Evolutionary conservation across 2,329 filamentous ascomycete species (phyloP).

Genomic region (Sclerotinia glacialis): DNA sequence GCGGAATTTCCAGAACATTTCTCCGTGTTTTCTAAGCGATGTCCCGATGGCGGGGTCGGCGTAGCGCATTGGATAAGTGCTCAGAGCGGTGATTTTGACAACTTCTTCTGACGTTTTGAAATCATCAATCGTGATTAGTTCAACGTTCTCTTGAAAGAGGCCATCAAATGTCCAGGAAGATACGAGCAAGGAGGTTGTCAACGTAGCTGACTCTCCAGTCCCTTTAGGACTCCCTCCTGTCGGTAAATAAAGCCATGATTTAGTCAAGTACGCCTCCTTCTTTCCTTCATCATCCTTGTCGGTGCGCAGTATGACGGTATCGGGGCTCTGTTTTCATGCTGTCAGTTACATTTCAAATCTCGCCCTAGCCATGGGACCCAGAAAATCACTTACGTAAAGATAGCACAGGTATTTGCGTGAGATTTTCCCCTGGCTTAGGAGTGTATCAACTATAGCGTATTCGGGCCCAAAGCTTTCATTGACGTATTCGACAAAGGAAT

Average conservation of each 20-base stretch:
- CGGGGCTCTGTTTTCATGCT: slow-evolving; percentile 11
- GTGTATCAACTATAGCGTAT: slow-evolving; percentile 18
- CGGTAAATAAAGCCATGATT: slow-evolving; percentile 16
- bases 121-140: slow-evolving; percentile 15
- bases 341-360: neutral
- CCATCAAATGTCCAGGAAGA: slow-evolving; percentile 22
- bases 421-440: slow-evolving; percentile 15
- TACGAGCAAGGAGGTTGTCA: slow-evolving; percentile 6
- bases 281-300: neutral
- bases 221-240: neutral
- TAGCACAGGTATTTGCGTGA: slow-evolving; percentile 16
- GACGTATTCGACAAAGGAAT: slow-evolving; percentile 21
- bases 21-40: slow-evolving; percentile 21
- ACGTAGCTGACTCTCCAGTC: neutral
- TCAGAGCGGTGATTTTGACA: slow-evolving; percentile 16
- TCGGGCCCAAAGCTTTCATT: slow-evolving; percentile 21
- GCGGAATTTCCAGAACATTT: slow-evolving; percentile 23
- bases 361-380: neutral
- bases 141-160: slow-evolving; percentile 8
- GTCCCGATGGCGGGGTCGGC: slow-evolving; percentile 16
- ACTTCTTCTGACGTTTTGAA: slow-evolving; percentile 15
- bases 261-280: slow-evolving; percentile 16
- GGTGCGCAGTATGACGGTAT: slow-evolving; percentile 13
- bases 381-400: slow-evolving; percentile 13
- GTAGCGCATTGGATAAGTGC: slow-evolving; percentile 15